Evolutionary conservation across 495 filamentous ascomycete species (phyloP).

Genomic region (Podospora sp.): DNA sequence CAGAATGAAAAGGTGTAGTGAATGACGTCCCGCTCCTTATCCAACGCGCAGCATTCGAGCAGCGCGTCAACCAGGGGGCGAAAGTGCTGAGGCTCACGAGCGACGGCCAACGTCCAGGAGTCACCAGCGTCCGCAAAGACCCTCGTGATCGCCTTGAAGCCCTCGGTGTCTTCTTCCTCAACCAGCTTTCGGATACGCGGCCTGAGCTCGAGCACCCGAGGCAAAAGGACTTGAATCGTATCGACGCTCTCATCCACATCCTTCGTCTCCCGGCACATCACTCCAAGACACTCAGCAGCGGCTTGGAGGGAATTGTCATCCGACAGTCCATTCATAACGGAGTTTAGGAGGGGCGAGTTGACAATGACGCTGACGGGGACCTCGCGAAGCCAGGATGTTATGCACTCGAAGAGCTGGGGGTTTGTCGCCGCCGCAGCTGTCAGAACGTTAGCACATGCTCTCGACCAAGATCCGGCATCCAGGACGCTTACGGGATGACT

Average conservation of each 20-base stretch:
- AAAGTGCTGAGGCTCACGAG: conserved; percentile 78
- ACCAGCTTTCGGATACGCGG: conserved; percentile 77
- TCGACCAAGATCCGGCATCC: not conserved
- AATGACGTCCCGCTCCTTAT: conserved; percentile 86
- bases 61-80: conserved; percentile 85
- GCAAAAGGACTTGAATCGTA: conserved; percentile 82
- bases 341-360: conserved; percentile 79
- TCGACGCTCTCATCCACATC: conserved; percentile 87
- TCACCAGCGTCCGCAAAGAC: conserved; percentile 94
- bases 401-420: conserved; percentile 89
- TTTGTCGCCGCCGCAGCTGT: conserved; percentile 73
- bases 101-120: conserved; percentile 88
- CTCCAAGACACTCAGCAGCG: conserved; percentile 91
- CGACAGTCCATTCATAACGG: conserved; percentile 75
- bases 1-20: conserved; percentile 94
- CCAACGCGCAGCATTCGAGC: conserved; percentile 83
- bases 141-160: conserved; percentile 82
- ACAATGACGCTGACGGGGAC: conserved; percentile 82
- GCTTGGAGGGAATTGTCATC: conserved; percentile 78
- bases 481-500: conserved; percentile 75
- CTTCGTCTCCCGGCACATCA: conserved; percentile 86
- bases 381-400: conserved; percentile 94
- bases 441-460: not conserved
- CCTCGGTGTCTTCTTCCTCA: conserved; percentile 80
- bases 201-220: conserved; percentile 73